phyloP scores from a whole-genome alignment of 148 eudicot genomes.

The Nyssa sinensis region DNA sequence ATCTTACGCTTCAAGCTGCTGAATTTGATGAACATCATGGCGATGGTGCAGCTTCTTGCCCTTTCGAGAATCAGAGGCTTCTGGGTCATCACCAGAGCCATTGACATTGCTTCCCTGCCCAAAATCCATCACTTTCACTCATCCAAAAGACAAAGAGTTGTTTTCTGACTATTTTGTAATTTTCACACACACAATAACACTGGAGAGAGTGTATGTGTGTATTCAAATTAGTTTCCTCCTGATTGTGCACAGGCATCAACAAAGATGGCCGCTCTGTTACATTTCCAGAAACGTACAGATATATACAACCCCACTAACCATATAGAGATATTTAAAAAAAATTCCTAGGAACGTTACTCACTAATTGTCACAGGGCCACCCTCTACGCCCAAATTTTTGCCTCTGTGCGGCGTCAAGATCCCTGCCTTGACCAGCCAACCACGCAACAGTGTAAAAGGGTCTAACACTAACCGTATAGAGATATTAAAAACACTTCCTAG shows the following conservation, averaged over 20 bases:
- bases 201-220: not conserved
- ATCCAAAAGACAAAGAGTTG: not conserved
- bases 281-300: conserved; percentile 13
- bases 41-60: conserved; percentile 25
- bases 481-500: too few relatives aligned
- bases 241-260: not conserved
- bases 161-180: not conserved
- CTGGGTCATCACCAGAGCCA: conserved; percentile 24
- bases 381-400: too few relatives aligned
- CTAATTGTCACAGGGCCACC: too few relatives aligned
- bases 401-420: too few relatives aligned
- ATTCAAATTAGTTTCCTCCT: not conserved
- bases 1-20: conserved; percentile 39
- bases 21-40: conserved; percentile 35
- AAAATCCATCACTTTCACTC: conserved; percentile 13
- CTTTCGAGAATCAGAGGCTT: conserved; percentile 10
- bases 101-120: conserved; percentile 15
- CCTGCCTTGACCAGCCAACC: too few relatives aligned
- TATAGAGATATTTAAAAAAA: too few relatives aligned
- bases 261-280: not conserved
- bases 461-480: too few relatives aligned
- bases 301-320: too few relatives aligned
- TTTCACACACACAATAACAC: not conserved
- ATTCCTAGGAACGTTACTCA: too few relatives aligned
- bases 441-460: too few relatives aligned